Percentiles rank a stretch among this genome's conserved stretches.
Evolutionary conservation across 352 stramenopile genomes (phyloP).

Genomic region (Phytophthora foliorum): DNA sequence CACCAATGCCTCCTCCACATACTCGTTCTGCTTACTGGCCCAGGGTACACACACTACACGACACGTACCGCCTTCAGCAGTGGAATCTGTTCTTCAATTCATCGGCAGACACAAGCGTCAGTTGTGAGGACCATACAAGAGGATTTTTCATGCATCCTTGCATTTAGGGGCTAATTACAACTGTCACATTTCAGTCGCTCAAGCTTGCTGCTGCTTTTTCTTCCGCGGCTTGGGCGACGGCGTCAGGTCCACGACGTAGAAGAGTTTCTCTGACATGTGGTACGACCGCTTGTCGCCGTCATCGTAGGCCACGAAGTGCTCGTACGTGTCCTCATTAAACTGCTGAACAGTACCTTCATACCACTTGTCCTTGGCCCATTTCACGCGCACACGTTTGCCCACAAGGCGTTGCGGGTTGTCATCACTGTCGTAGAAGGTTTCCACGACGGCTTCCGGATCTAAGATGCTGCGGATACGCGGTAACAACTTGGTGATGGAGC

Average conservation of each 20-base stretch:
- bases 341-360: constrained; percentile 83
- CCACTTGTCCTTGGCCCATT: constrained; percentile 93
- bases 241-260: constrained; percentile 74
- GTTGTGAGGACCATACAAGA: constrained; percentile 14
- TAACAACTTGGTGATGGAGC: constrained; percentile 65
- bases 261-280: constrained; percentile 91
- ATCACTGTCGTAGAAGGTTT: constrained; percentile 92
- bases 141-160: constrained; percentile 31
- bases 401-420: constrained; percentile 88
- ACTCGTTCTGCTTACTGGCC: background rate
- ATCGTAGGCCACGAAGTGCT: constrained; percentile 89
- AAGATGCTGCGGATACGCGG: constrained; percentile 66
- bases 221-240: constrained; percentile 42
- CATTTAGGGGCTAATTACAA: constrained; percentile 36
- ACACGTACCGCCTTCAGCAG: constrained; percentile 15
- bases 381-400: constrained; percentile 85
- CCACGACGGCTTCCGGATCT: constrained; percentile 45
- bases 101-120: constrained; percentile 17
- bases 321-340: constrained; percentile 85
- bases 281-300: constrained; percentile 90
- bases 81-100: background rate
- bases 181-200: constrained; percentile 16
- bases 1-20: too few relatives aligned
- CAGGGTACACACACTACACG: constrained; percentile 5
- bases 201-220: constrained; percentile 36